Conservation (phyloP, 75 land plant species). For the Selaginella tamariscina region DNA sequence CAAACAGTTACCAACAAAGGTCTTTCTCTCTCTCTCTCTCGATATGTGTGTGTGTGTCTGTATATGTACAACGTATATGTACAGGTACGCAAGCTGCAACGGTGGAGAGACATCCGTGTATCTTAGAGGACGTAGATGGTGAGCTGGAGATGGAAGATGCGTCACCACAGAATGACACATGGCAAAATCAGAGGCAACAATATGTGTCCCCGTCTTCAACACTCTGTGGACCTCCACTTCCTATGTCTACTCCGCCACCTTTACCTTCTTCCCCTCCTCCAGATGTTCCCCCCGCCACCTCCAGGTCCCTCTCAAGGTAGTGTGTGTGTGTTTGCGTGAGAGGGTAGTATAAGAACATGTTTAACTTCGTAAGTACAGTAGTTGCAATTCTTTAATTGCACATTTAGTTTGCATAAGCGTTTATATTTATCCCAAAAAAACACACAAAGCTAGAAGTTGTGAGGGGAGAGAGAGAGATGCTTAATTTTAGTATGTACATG, state of each 20-base stretch:
- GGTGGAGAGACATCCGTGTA: constrained; percentile 48
- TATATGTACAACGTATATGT: too few relatives aligned
- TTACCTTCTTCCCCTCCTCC: not conserved
- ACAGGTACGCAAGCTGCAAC: constrained; percentile 23
- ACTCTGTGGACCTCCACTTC: not conserved
- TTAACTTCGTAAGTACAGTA: too few relatives aligned
- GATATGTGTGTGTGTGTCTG: too few relatives aligned
- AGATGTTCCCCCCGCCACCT: constrained; percentile 11
- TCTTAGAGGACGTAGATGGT: constrained; percentile 82
- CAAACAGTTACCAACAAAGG: not conserved
- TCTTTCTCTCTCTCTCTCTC: too few relatives aligned
- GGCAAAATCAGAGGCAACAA: constrained; percentile 7
- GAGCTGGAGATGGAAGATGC: constrained; percentile 99
- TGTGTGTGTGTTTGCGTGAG: too few relatives aligned
- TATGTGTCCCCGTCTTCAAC: constrained; percentile 14
- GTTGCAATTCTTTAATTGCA: too few relatives aligned
- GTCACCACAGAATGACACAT: constrained; percentile 36
- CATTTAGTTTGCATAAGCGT: too few relatives aligned
- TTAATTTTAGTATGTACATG: too few relatives aligned
- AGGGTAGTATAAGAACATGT: too few relatives aligned
- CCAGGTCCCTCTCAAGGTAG: not conserved
- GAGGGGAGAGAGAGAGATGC: too few relatives aligned
- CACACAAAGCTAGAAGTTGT: too few relatives aligned
- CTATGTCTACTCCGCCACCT: not conserved
- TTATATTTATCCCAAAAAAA: too few relatives aligned